phyloP scores from a whole-genome alignment of 139 green algal genomes.

The Coelastrella sp. region DNA sequence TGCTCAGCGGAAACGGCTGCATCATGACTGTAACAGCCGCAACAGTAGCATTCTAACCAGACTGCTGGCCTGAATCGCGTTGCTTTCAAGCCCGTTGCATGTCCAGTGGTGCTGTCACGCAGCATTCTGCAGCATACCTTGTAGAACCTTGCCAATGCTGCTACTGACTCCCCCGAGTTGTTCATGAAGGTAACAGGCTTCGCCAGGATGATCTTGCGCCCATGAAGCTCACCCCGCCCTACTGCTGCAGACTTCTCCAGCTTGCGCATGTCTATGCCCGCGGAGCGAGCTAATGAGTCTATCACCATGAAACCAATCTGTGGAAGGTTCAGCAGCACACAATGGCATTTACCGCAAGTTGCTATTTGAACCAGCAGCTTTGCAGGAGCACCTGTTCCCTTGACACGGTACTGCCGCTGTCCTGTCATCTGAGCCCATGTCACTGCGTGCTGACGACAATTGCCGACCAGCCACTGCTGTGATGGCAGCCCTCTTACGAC shows the following conservation, averaged over 20 bases:
- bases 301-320: constrained; percentile 89
- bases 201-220: constrained; percentile 47
- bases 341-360: background rate
- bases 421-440: too few relatives aligned
- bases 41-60: too few relatives aligned
- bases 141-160: constrained; percentile 79
- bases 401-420: too few relatives aligned
- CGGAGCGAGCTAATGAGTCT: constrained; percentile 70
- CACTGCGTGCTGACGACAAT: background rate
- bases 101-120: background rate
- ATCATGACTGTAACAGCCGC: too few relatives aligned
- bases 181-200: constrained; percentile 72
- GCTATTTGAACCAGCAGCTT: too few relatives aligned
- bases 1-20: too few relatives aligned
- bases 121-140: constrained; percentile 18
- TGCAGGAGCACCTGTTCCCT: too few relatives aligned
- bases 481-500: too few relatives aligned
- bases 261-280: constrained; percentile 72
- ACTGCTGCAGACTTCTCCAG: constrained; percentile 80
- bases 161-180: constrained; percentile 82
- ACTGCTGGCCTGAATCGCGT: too few relatives aligned
- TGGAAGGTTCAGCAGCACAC: background rate
- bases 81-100: background rate
- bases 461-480: background rate
- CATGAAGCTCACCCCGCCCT: constrained; percentile 43